These are phyloP conservation scores for Aspergillus bertholletiae DNA, from an alignment of 495 filamentous ascomycete species.

Conservation along the genomic window DNA sequence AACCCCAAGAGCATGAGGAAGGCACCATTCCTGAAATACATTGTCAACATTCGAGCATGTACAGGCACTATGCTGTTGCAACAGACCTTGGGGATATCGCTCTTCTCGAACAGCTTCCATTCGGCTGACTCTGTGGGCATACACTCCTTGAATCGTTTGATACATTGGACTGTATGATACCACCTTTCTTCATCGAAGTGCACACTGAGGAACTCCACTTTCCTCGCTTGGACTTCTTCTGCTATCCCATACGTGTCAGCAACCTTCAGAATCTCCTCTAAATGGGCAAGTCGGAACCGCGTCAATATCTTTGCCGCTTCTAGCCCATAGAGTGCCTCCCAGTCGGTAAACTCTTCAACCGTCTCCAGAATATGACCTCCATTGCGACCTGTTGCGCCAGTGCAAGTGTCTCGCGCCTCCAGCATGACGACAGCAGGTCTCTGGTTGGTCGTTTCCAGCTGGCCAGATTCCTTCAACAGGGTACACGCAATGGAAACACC, in stretches of 20 bases:
- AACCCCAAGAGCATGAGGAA: constrained; percentile 41
- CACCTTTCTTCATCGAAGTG: constrained; percentile 27
- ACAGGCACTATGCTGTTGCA: too few species aligned
- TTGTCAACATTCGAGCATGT: too few species aligned
- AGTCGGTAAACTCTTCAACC: constrained; percentile 24
- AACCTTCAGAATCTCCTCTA: constrained; percentile 27
- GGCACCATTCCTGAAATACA: constrained; percentile 27
- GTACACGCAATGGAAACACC: constrained; percentile 64
- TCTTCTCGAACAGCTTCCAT: constrained; percentile 23
- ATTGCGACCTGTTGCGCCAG: constrained; percentile 72
- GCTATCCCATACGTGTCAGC: constrained; percentile 27
- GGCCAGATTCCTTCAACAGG: constrained; percentile 41
- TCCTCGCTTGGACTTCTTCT: constrained; percentile 22
- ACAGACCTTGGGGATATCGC: constrained; percentile 23
- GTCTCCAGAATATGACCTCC: constrained; percentile 37
- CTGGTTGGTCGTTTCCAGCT: constrained; percentile 12
- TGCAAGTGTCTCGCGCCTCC: constrained; percentile 75
- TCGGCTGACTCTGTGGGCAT: constrained; percentile 29
- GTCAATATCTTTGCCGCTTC: constrained; percentile 25
- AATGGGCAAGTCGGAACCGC: constrained; percentile 29
- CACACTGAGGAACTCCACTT: constrained; percentile 31
- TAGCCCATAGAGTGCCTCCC: constrained; percentile 18
- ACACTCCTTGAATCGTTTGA: constrained; percentile 24
- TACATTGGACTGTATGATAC: constrained; percentile 18
- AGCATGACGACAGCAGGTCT: constrained; percentile 59